Evolutionary conservation across 75 land plant genomes (phyloP).

Genomic region (Picea glauca): DNA sequence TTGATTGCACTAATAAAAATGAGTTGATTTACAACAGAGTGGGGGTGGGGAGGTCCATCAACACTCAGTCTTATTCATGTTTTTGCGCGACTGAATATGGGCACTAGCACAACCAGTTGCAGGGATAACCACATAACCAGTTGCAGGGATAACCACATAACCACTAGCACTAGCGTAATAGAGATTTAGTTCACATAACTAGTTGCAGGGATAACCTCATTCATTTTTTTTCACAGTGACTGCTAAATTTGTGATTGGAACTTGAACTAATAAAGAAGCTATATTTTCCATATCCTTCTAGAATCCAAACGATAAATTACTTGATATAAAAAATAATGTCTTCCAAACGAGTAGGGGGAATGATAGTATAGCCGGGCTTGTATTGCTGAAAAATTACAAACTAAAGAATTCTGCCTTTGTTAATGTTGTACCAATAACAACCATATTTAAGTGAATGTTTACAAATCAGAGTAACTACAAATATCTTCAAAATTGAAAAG

Average conservation of each 20-base stretch:
- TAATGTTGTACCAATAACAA: not conserved
- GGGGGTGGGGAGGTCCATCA: too few relatives aligned
- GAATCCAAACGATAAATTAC: slow-evolving; percentile 24
- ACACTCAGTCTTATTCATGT: too few relatives aligned
- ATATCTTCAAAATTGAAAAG: not conserved
- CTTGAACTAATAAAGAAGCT: not conserved
- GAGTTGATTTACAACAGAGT: too few relatives aligned
- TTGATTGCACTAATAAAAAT: too few relatives aligned
- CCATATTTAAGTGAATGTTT: not conserved
- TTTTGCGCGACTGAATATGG: too few relatives aligned
- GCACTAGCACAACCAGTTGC: too few relatives aligned
- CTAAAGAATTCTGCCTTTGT: not conserved
- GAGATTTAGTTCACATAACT: too few relatives aligned
- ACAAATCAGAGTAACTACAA: not conserved
- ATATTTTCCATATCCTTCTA: not conserved
- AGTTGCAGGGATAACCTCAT: too few relatives aligned
- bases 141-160: too few relatives aligned
- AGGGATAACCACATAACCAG: too few relatives aligned
- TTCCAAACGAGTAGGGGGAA: slow-evolving; percentile 42
- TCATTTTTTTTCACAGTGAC: too few relatives aligned
- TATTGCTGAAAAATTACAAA: slow-evolving; percentile 58
- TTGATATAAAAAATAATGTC: slow-evolving; percentile 64
- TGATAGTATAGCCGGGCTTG: slow-evolving; percentile 72
- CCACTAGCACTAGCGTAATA: too few relatives aligned
- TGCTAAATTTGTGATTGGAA: not conserved